Conservation (phyloP, 495 filamentous ascomycete species). For the Aspergillus nanangensis region DNA sequence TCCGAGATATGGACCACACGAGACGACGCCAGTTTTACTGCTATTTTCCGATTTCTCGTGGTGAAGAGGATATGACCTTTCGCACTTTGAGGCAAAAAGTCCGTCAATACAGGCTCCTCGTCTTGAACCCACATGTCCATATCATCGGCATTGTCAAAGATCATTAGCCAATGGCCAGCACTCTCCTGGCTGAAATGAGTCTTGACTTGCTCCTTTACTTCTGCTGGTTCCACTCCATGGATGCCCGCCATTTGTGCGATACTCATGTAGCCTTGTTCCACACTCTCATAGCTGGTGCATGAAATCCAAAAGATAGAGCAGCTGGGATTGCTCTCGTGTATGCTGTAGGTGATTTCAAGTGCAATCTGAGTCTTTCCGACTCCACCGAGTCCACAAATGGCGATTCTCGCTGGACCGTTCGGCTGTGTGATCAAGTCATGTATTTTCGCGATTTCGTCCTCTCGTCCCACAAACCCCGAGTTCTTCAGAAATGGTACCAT, state of each 20-base stretch:
- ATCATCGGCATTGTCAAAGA: slow-evolving; percentile 42
- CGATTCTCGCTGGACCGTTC: too few species aligned
- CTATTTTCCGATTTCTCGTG: slow-evolving; percentile 24
- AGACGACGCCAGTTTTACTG: slow-evolving; percentile 9
- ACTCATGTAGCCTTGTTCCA: slow-evolving; percentile 40
- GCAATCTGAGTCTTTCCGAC: slow-evolving; percentile 50
- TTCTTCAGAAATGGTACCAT: too few species aligned
- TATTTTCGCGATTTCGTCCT: too few species aligned
- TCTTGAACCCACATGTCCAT: slow-evolving; percentile 17
- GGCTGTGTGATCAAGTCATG: too few species aligned
- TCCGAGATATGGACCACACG: slow-evolving; percentile 19
- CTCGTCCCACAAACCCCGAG: too few species aligned
- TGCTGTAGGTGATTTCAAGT: slow-evolving; percentile 42
- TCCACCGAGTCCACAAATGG: slow-evolving; percentile 43
- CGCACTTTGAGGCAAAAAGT: slow-evolving; percentile 35
- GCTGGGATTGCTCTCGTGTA: slow-evolving; percentile 27
- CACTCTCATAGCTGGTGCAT: slow-evolving; percentile 30
- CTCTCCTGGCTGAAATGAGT: slow-evolving; percentile 22
- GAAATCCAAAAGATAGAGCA: slow-evolving; percentile 52
- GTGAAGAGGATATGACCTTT: slow-evolving; percentile 32
- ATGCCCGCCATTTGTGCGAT: slow-evolving; percentile 28
- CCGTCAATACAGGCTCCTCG: slow-evolving; percentile 8
- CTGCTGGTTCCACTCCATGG: slow-evolving; percentile 13
- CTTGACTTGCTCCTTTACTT: slow-evolving; percentile 24
- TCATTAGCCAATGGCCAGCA: slow-evolving; percentile 31